Base-by-base conservation (phyloP, 2,329 filamentous ascomycete genomes). In the Epichloe glyceriae region DNA sequence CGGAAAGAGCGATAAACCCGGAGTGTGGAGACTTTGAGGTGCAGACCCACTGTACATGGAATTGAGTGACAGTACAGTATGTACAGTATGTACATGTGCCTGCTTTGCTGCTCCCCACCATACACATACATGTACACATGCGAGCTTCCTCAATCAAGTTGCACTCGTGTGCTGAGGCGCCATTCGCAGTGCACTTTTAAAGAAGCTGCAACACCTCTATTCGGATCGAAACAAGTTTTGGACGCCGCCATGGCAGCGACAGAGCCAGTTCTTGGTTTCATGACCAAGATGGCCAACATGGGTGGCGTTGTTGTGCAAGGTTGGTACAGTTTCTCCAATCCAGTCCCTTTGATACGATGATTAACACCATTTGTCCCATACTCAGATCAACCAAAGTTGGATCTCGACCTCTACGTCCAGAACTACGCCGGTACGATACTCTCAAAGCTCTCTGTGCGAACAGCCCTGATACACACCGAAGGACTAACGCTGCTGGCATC, bases 381-480 rank as follows among this genome's bases (percentile, higher is more conserved):
- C 33, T 20, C 49, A 91, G 87, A 88, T 46, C 69, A 79, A 6
- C 90, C 91, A 10, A 95, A 91, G 63, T 84, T 97, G 58, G 93
- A 97, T 61, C 78, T 98, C 41, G 88, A 96, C 54, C 80, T 85
- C 38, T 97, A 96, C 67, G 85, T 95, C 47, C 77, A 84, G 57
- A 95, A 96, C 63, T 98, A 97, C 68, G 76, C 74, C 64, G 88
- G 90, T 90, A 69, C 44, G 71, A 57, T 5, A 45, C 35, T 20
- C 15, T 45, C 15, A 12, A 35, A 17, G 19, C 7, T 11, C 33
- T 44, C 19, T 20, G 10, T 39, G 6, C 22, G 17, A 37, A 20
- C 2, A 22, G n/a, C 20, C 15, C 26, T 17, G 19, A 26, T 15
- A 33, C 39, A 15, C 22, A 19, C n/a, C 20, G n/a, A 19, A 19